phyloP scores from a whole-genome alignment of 2,329 filamentous ascomycete species.

The Torrubiella hemipterigena region DNA sequence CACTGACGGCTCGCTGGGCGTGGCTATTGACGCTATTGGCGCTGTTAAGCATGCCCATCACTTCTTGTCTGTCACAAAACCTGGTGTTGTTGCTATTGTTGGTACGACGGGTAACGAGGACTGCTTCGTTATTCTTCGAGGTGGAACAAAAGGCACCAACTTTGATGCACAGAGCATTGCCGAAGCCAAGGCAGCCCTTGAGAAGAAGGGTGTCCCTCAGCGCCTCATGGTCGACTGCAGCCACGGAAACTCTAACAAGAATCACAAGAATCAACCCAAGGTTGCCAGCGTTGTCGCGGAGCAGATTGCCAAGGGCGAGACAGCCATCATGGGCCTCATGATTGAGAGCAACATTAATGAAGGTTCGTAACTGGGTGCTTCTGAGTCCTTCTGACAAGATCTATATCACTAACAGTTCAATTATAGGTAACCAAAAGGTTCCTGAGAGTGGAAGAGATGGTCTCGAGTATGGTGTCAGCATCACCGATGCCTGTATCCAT shows the following conservation, averaged over 20 bases:
- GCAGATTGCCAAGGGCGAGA: slow-evolving; percentile 77
- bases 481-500: slow-evolving; percentile 92
- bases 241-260: slow-evolving; percentile 90
- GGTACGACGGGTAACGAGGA: slow-evolving; percentile 92
- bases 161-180: slow-evolving; percentile 78
- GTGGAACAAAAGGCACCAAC: slow-evolving; percentile 88
- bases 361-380: slow-evolving; percentile 53
- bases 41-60: slow-evolving; percentile 87
- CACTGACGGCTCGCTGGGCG: slow-evolving; percentile 79
- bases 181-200: slow-evolving; percentile 68
- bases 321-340: slow-evolving; percentile 92
- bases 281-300: slow-evolving; percentile 72
- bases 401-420: slow-evolving; percentile 13
- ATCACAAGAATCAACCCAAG: slow-evolving; percentile 95
- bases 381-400: neutral
- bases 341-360: slow-evolving; percentile 97
- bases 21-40: slow-evolving; percentile 91
- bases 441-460: slow-evolving; percentile 73
- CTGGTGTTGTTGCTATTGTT: slow-evolving; percentile 87
- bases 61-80: slow-evolving; percentile 96
- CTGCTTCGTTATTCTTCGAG: slow-evolving; percentile 91
- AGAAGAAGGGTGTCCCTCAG: slow-evolving; percentile 59
- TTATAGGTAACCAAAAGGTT: slow-evolving; percentile 73
- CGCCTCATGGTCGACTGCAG: slow-evolving; percentile 96
- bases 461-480: slow-evolving; percentile 87